Evolutionary conservation across 768 basidiomycete species (phyloP), one percentile per base, ranked within the genome.

Genomic region (Boletus edulis): DNA sequence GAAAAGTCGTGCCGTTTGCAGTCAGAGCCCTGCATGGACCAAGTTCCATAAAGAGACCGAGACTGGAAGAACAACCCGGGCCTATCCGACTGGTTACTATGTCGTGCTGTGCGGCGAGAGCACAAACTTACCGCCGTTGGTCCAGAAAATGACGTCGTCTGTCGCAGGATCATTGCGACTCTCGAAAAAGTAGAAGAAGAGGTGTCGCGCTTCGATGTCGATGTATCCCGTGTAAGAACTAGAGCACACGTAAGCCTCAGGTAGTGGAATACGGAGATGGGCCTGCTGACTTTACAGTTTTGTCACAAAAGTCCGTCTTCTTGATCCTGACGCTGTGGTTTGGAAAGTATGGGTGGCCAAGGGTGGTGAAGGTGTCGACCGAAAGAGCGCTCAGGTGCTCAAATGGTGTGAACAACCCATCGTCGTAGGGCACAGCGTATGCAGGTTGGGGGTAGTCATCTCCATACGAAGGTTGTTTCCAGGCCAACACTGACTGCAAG

Each of bases 151-250:
- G 9, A 85, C 79, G 59, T 84, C 67, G 76, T 83, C 82, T 60
- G 72, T 76, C 15, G 73, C 77, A 29, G 84, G 84, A 59, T 81
- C 72, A 46, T 75, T 75, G 56, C 88, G 72, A 57, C 82, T 84
- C 70, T 89, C 85, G 67, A 89, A 89, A 71, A 89, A 89, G 69
- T 87, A 87, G 73, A 89, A 88, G 69, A 85, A 85, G 39, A 86
- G 51, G 58, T 85, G 85, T 51, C 83, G 79, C 20, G 83, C 82
- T 63, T 82, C 74, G 43, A 85, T 76, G 55, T 87, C 85, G 51
- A 87, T 84, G 59, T 87, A 87, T 11, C 86, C 86, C 0, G 84
- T 85, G 64, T 83, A 87, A 1, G 78, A 71, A 18, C 82, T 85
- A 32, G 29, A 37, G 27, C 10, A 41, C 53, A 44, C 4, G 7